Evolutionary conservation across 192 early-diverging fungal species (phyloP).

Genomic region (Kappamyces sp.): DNA sequence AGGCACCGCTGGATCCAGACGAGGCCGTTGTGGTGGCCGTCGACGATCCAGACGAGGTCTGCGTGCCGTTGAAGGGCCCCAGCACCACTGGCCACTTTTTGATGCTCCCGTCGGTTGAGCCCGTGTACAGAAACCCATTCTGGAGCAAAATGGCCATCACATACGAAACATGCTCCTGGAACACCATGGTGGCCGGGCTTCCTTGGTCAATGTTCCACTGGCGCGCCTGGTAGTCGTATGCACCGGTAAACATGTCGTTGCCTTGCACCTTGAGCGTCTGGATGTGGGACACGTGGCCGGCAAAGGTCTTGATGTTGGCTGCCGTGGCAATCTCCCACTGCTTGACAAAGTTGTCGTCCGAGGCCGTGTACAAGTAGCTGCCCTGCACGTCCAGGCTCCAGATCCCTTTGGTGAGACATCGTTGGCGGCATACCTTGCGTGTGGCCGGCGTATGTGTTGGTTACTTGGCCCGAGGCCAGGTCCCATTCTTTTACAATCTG

Average conservation of each 20-base stretch:
- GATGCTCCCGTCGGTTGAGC: background rate
- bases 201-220: background rate
- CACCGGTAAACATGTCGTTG: background rate
- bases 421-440: background rate
- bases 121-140: background rate
- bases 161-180: background rate
- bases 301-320: background rate
- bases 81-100: constrained; percentile 1
- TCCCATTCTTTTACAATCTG: background rate
- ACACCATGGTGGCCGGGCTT: background rate
- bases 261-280: background rate
- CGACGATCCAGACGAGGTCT: background rate
- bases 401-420: background rate
- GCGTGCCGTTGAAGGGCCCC: background rate
- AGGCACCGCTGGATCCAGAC: background rate
- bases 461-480: background rate
- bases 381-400: background rate
- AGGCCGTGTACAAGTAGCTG: background rate
- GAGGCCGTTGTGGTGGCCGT: background rate
- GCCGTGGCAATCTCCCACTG: background rate
- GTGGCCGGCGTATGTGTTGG: background rate
- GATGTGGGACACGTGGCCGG: background rate
- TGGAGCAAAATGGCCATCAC: background rate
- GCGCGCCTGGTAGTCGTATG: background rate
- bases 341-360: background rate